phyloP scores from a whole-genome alignment of 2,329 filamentous ascomycete genomes.

The Aureobasidium sp. region DNA sequence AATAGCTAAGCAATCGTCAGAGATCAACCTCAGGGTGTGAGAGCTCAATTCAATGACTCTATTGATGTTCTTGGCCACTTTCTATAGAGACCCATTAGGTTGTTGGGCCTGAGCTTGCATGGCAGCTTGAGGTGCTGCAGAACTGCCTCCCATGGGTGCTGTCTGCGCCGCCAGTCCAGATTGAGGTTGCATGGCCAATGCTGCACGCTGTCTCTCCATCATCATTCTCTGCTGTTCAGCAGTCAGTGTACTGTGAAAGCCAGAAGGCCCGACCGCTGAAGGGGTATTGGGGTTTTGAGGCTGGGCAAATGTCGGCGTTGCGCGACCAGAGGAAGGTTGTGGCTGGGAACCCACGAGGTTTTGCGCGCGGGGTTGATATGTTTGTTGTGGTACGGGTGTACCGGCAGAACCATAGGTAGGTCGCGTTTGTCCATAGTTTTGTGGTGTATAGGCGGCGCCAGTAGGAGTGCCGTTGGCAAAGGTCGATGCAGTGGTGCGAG shows the following conservation, averaged over 20 bases:
- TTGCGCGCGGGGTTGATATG: neutral
- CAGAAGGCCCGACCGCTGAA: slow-evolving; percentile 21
- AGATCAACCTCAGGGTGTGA: neutral
- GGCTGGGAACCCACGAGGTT: slow-evolving; percentile 8
- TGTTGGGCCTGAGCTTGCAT: neutral
- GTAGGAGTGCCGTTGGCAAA: slow-evolving; percentile 12
- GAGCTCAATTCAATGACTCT: neutral
- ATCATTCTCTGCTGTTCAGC: slow-evolving; percentile 29
- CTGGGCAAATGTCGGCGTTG: slow-evolving; percentile 25
- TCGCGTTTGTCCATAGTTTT: slow-evolving; percentile 11
- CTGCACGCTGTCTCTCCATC: slow-evolving; percentile 31
- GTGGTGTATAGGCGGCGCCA: neutral
- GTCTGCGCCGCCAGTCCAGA: slow-evolving; percentile 16
- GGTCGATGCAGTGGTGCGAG: slow-evolving; percentile 18
- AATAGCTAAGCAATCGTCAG: neutral
- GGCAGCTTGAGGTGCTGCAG: slow-evolving; percentile 5
- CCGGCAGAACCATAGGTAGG: slow-evolving; percentile 5
- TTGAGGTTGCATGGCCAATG: slow-evolving; percentile 28
- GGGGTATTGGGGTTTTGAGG: slow-evolving; percentile 20
- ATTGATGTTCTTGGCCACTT: neutral
- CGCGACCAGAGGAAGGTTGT: slow-evolving; percentile 24
- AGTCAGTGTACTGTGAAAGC: slow-evolving; percentile 27
- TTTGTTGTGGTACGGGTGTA: neutral
- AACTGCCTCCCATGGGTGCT: slow-evolving; percentile 1
- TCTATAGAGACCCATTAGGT: slow-evolving; percentile 2